These are phyloP conservation scores for Berkeleyomyces basicola DNA, from an alignment of 2,329 filamentous ascomycete genomes.

Conservation along the genomic window DNA sequence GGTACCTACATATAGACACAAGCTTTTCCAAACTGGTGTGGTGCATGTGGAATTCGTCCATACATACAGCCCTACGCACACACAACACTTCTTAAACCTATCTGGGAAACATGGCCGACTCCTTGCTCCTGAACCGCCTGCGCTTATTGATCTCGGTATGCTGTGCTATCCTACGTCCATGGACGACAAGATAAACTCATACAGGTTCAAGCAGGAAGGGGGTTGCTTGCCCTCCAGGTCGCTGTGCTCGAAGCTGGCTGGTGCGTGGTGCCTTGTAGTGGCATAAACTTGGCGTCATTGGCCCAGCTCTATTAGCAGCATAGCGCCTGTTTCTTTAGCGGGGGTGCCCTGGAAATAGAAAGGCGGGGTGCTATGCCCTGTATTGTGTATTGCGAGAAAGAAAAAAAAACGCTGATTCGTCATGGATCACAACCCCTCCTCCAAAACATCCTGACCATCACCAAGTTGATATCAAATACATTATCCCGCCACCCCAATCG, in stretches of 20 bases:
- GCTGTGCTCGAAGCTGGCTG: too few relatives aligned
- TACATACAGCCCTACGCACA: background rate
- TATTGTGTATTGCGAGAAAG: background rate
- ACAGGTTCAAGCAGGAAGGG: background rate
- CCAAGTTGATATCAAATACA: background rate
- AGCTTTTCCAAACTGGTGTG: background rate
- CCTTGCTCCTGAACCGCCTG: background rate
- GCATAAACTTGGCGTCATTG: too few relatives aligned
- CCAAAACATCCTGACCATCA: background rate
- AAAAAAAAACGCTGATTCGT: background rate
- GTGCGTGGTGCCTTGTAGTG: too few relatives aligned
- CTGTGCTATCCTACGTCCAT: background rate
- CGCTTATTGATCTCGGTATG: background rate
- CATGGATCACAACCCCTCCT: background rate
- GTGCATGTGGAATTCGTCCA: background rate
- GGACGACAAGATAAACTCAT: background rate
- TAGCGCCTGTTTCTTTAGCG: too few relatives aligned
- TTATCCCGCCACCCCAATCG: background rate
- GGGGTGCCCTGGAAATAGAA: background rate
- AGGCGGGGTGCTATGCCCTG: background rate
- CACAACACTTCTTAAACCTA: constrained; percentile 4
- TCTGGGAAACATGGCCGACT: constrained; percentile 9
- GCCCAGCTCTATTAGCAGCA: too few relatives aligned
- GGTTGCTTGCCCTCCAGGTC: too few relatives aligned
- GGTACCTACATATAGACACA: background rate